Conservation (phyloP, 1,139 yeast genomes). For the Geotrichum fermentans region DNA sequence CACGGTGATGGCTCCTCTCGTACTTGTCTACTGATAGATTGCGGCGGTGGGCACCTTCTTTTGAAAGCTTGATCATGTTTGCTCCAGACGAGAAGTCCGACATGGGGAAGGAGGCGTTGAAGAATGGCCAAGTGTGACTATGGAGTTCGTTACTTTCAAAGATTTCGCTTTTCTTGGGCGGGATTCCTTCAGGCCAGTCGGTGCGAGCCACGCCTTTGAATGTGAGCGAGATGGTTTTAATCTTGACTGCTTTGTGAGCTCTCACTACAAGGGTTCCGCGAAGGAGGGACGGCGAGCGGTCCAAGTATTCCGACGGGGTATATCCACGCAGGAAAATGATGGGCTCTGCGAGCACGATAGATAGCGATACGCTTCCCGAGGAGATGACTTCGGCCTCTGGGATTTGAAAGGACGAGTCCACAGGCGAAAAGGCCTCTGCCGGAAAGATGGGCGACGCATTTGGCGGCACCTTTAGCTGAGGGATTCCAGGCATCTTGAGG, state of each 20-base stretch:
- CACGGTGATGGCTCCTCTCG: not conserved
- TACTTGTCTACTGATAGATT: not conserved
- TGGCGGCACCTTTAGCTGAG: not conserved
- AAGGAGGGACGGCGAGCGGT: conserved; percentile 73
- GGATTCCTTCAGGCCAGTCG: conserved; percentile 98
- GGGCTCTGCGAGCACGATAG: conserved; percentile 68
- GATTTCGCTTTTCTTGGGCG: conserved; percentile 71
- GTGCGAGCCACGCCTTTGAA: conserved; percentile 76
- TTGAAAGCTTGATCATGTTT: conserved; percentile 54
- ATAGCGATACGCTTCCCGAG: conserved; percentile 20
- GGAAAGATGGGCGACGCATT: conserved; percentile 21
- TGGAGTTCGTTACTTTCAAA: conserved; percentile 62
- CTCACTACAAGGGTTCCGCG: conserved; percentile 76
- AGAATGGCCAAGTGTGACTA: conserved; percentile 91
- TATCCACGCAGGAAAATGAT: conserved; percentile 79
- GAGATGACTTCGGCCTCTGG: conserved; percentile 18
- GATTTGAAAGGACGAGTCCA: conserved; percentile 16
- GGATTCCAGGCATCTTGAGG: conserved; percentile 1
- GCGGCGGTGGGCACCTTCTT: not conserved
- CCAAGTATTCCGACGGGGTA: conserved; percentile 57
- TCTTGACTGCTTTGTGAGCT: conserved; percentile 66
- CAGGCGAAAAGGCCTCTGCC: conserved; percentile 19
- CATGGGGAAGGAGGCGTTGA: conserved; percentile 42
- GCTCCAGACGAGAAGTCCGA: conserved; percentile 44
- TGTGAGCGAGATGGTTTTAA: conserved; percentile 59